Base-by-base conservation (phyloP, 495 filamentous ascomycete species). In the Daldinia concentrica region DNA sequence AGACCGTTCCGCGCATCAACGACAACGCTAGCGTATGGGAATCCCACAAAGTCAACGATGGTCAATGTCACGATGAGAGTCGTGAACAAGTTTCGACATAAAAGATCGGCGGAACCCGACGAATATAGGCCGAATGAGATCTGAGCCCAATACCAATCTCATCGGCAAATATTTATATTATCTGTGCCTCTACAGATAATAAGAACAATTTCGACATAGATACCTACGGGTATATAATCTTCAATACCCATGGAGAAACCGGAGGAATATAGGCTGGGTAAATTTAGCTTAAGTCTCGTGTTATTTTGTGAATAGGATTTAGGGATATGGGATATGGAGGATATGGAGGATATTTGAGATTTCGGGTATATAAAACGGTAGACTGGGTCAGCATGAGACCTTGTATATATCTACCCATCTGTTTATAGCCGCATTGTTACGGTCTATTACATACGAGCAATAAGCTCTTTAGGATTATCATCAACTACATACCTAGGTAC, bases 121-220 rank as follows among this genome's bases (percentile, higher is more conserved):
- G 43, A 48, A 48, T 1, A 48, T 24, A 24, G 19, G 24, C 11
- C 19, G 43, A 48, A 48, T 24, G 22, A 48, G 17, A 22, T 24
- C 34, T 3, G 24, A 48, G 26, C 9, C 17, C 32, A n/a, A 64
- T 15, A 14, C 12, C 7, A 24, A 17, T 45, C 17, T 17, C 22
- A 32, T 15, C 19, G 36, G 57, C 7, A 24, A 15, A 66, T 52
- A 50, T 19, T 36, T 14, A 19, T 0, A 34, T 36, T 32, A 41
- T 30, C 50, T 26, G 36, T 29, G 22, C 12, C 19, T 68, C 39
- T 24, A 64, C n/a, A 26, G 34, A 58, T 57, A 56, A 62, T 41
- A 5, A 65, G 12, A 48, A 50, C 19, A 34, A 37, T 8, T 26
- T 59, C 36, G 22, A 29, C 29, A 43, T 45, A 56, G 27, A 26